Evolutionary conservation across 306 rosid genomes (phyloP).

Genomic region (Vigna radiata): DNA sequence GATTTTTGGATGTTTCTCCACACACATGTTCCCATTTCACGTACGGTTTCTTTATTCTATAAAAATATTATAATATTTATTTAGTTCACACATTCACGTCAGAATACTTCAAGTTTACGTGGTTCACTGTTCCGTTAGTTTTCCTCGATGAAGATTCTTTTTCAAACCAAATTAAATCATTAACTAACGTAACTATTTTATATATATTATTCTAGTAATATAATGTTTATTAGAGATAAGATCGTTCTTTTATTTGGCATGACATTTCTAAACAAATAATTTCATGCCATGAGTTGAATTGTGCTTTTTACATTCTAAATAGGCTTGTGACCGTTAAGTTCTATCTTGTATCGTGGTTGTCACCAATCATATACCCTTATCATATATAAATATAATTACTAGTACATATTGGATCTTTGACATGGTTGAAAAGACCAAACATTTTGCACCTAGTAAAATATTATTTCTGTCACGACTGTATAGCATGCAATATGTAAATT

Average conservation of each 20-base stretch:
- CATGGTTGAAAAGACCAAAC: neutral
- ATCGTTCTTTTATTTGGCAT: conserved; percentile 24
- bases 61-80: neutral
- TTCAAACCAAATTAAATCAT: neutral
- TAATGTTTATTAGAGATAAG: conserved; percentile 13
- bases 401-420: conserved; percentile 19
- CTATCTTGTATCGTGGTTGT: neutral
- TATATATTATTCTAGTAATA: neutral
- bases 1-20: neutral
- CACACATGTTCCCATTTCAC: neutral
- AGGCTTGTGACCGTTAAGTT: neutral
- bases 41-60: neutral
- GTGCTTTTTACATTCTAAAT: neutral
- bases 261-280: conserved; percentile 25
- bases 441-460: conserved; percentile 1
- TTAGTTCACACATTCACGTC: neutral
- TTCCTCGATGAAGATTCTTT: neutral
- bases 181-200: neutral
- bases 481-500: neutral
- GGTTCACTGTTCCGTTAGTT: neutral
- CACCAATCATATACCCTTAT: conserved; percentile 10
- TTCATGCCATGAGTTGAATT: neutral
- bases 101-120: conserved; percentile 2
- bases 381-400: conserved; percentile 10
- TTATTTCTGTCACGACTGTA: conserved; percentile 2